phyloP scores from a whole-genome alignment of 495 filamentous ascomycete species.

The Annulohypoxylon maeteangense region DNA sequence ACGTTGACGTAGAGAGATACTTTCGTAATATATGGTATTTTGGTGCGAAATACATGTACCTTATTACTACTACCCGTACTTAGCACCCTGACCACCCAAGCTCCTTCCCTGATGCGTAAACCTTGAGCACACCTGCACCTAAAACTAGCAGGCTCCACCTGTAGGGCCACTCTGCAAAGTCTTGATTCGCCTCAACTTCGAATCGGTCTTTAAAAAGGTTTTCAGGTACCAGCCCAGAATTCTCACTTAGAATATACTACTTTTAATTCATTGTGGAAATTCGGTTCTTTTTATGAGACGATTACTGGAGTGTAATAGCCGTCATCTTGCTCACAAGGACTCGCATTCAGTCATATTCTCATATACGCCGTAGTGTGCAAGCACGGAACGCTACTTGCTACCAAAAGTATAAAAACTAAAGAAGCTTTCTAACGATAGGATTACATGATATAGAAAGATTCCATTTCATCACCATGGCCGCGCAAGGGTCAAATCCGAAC shows the following conservation, averaged over 20 bases:
- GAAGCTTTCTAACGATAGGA: neutral
- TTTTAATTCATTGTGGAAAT: neutral
- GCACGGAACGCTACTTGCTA: neutral
- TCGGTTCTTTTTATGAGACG: neutral
- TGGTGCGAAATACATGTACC: neutral
- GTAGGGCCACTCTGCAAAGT: conserved; percentile 20
- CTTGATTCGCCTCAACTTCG: conserved; percentile 22
- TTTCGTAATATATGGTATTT: neutral
- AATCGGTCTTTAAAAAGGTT: conserved; percentile 19
- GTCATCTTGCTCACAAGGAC: neutral
- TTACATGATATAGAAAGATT: neutral
- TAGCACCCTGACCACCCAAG: neutral
- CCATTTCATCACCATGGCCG: conserved; percentile 36
- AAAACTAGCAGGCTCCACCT: conserved; percentile 13
- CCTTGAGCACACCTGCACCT: neutral
- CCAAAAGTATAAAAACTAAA: neutral
- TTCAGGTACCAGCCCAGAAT: conserved; percentile 14
- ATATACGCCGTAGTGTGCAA: neutral
- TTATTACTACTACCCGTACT: neutral
- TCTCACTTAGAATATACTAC: neutral
- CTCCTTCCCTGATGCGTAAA: neutral
- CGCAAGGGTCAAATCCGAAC: conserved; percentile 40
- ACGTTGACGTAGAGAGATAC: neutral
- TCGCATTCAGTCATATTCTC: conserved; percentile 2
- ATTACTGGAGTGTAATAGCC: neutral